Evolutionary conservation across 352 stramenopile species (phyloP).

Genomic region (Pythium brachiatum): DNA sequence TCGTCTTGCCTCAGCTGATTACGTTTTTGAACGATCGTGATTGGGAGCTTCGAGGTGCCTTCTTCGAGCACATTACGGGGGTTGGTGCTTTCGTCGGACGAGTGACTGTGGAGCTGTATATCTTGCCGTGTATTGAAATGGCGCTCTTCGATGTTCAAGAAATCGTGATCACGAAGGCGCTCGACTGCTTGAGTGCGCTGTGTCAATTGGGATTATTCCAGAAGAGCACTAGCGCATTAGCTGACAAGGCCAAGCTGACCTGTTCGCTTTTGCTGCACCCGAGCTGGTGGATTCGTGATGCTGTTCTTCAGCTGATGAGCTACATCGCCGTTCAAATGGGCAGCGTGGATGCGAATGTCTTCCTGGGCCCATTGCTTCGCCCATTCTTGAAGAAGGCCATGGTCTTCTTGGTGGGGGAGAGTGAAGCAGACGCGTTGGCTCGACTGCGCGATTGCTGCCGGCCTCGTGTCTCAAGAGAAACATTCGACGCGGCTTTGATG

Average conservation of each 20-base stretch:
- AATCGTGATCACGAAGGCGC: slow-evolving; percentile 92
- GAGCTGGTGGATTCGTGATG: slow-evolving; percentile 88
- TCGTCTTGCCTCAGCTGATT: slow-evolving; percentile 96
- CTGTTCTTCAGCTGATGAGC: slow-evolving; percentile 83
- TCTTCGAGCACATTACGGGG: slow-evolving; percentile 93
- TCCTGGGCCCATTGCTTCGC: slow-evolving; percentile 85
- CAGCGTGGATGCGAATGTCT: slow-evolving; percentile 90
- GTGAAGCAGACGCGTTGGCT: slow-evolving; percentile 46
- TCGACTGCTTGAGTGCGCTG: slow-evolving; percentile 90
- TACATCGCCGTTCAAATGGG: slow-evolving; percentile 85
- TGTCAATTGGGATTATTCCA: slow-evolving; percentile 92
- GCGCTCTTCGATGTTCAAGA: slow-evolving; percentile 96
- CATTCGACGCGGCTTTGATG: slow-evolving; percentile 78
- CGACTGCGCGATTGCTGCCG: slow-evolving; percentile 64
- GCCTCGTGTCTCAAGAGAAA: slow-evolving; percentile 74
- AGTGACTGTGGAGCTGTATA: slow-evolving; percentile 94
- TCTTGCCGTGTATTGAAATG: slow-evolving; percentile 97
- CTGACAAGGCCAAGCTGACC: slow-evolving; percentile 84
- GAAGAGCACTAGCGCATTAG: slow-evolving; percentile 70
- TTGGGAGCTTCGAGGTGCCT: slow-evolving; percentile 84
- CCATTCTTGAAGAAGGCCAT: slow-evolving; percentile 88
- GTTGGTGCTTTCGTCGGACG: slow-evolving; percentile 94
- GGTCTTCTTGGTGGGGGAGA: slow-evolving; percentile 69
- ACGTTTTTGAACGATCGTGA: slow-evolving; percentile 97
- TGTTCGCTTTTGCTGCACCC: slow-evolving; percentile 84